These are phyloP conservation scores for Auriculariales sp. DNA, from an alignment of 768 basidiomycete species.

Conservation along the genomic window DNA sequence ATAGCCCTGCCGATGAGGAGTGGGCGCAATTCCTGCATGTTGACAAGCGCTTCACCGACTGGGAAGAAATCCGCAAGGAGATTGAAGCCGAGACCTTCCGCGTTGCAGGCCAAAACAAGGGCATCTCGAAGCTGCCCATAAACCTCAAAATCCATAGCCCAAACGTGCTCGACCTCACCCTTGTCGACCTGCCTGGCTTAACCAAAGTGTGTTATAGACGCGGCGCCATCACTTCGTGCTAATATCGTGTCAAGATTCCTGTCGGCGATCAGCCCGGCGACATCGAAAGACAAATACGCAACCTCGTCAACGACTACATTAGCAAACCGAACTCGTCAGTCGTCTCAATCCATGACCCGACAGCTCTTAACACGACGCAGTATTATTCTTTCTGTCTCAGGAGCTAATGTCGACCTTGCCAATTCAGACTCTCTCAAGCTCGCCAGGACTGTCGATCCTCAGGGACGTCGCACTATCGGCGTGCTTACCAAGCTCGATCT, in stretches of 20 bases:
- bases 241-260: conserved; percentile 45
- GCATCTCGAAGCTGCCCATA: conserved; percentile 91
- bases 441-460: conserved; percentile 87
- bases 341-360: not conserved
- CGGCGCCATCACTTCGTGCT: not conserved
- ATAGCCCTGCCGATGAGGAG: conserved; percentile 68
- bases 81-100: conserved; percentile 97
- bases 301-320: conserved; percentile 89
- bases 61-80: conserved; percentile 83
- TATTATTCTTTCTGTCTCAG: conserved; percentile 91
- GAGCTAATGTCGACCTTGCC: conserved; percentile 96
- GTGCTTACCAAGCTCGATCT: conserved; percentile 95
- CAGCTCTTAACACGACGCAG: conserved; percentile 29
- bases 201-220: conserved; percentile 69
- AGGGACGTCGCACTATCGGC: conserved; percentile 91
- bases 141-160: conserved; percentile 93
- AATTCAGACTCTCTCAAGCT: conserved; percentile 97
- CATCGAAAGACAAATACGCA: conserved; percentile 92
- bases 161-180: conserved; percentile 84
- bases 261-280: conserved; percentile 97
- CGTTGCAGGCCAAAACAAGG: conserved; percentile 98
- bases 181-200: conserved; percentile 92
- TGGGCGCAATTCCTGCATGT: conserved; percentile 97
- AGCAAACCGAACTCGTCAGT: conserved; percentile 87
- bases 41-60: conserved; percentile 95